These are phyloP conservation scores for Claviceps sp. DNA, from an alignment of 2,329 filamentous ascomycete genomes.

Conservation along the genomic window DNA sequence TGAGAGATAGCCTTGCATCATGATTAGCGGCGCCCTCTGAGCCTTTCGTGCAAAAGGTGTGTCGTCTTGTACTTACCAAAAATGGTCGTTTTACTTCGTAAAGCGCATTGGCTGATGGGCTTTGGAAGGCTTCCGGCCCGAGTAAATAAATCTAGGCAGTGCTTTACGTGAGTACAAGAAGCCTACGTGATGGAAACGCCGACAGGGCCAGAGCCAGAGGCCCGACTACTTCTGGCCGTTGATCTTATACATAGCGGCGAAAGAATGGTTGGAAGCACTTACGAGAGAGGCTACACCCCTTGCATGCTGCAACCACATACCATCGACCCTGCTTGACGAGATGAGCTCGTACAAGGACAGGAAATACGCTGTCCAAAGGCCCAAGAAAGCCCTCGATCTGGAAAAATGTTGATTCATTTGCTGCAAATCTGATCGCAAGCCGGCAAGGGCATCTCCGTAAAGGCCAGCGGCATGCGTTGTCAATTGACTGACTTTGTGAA, in stretches of 20 bases:
- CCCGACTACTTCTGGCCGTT: too few relatives aligned
- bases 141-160: conserved; percentile 3
- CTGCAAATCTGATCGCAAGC: conserved; percentile 3
- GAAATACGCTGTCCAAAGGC: conserved; percentile 6
- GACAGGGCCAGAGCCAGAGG: too few relatives aligned
- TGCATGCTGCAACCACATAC: conserved; percentile 3
- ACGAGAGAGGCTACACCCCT: conserved; percentile 3
- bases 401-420: conserved; percentile 1
- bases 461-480: conserved; percentile 3
- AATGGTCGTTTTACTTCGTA: conserved; percentile 6
- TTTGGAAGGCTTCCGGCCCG: conserved; percentile 4
- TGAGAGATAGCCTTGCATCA: conserved; percentile 2
- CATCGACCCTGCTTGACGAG: conserved; percentile 1
- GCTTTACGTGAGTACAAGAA: too few relatives aligned
- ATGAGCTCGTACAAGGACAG: conserved; percentile 8
- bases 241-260: too few relatives aligned
- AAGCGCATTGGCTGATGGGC: conserved; percentile 3
- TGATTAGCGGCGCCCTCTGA: not conserved
- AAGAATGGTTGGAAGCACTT: not conserved
- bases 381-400: conserved; percentile 4
- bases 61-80: not conserved
- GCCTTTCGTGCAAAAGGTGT: not conserved
- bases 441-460: conserved; percentile 4
- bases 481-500: conserved; percentile 5
- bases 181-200: too few relatives aligned